Evolutionary conservation across 345 rosid genomes (phyloP).

Genomic region (Moricandia arvensis): DNA sequence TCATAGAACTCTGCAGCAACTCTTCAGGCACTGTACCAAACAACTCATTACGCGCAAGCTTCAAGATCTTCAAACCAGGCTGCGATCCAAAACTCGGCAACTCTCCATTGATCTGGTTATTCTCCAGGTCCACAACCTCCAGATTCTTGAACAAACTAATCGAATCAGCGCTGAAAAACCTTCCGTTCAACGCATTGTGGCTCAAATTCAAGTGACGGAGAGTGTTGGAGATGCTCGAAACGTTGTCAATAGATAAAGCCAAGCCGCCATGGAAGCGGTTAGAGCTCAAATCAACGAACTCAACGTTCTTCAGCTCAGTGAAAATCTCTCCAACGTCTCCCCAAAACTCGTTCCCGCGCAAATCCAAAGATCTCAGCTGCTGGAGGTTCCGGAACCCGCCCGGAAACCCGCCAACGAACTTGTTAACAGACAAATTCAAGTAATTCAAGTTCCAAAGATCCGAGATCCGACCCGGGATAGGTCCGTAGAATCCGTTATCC

Average conservation of each 20-base stretch:
- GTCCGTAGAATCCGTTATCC: slow-evolving; percentile 63
- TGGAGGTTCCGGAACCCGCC: slow-evolving; percentile 65
- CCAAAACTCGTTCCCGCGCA: slow-evolving; percentile 51
- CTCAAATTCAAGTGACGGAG: slow-evolving; percentile 62
- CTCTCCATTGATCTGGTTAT: slow-evolving; percentile 55
- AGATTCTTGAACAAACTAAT: slow-evolving; percentile 62
- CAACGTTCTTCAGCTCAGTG: slow-evolving; percentile 63
- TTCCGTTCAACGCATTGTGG: slow-evolving; percentile 57
- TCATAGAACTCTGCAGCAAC: slow-evolving; percentile 49
- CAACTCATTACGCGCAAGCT: slow-evolving; percentile 62
- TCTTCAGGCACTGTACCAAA: slow-evolving; percentile 64
- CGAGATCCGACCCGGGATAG: slow-evolving; percentile 81
- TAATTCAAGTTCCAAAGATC: slow-evolving; percentile 68
- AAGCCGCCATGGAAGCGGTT: slow-evolving; percentile 66
- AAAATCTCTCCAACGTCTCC: slow-evolving; percentile 63
- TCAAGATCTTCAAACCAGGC: slow-evolving; percentile 52
- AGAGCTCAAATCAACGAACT: slow-evolving; percentile 74
- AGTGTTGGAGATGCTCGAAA: slow-evolving; percentile 74
- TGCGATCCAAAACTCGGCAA: slow-evolving; percentile 62
- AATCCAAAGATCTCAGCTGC: slow-evolving; percentile 73
- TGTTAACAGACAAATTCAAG: slow-evolving; percentile 66
- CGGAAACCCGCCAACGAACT: slow-evolving; percentile 73
- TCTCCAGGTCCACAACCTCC: slow-evolving; percentile 64
- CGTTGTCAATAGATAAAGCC: slow-evolving; percentile 42
- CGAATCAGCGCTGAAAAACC: slow-evolving; percentile 51